These are phyloP conservation scores for Pseudoturritis turrita DNA, from an alignment of 345 rosid species.

Conservation along the genomic window DNA sequence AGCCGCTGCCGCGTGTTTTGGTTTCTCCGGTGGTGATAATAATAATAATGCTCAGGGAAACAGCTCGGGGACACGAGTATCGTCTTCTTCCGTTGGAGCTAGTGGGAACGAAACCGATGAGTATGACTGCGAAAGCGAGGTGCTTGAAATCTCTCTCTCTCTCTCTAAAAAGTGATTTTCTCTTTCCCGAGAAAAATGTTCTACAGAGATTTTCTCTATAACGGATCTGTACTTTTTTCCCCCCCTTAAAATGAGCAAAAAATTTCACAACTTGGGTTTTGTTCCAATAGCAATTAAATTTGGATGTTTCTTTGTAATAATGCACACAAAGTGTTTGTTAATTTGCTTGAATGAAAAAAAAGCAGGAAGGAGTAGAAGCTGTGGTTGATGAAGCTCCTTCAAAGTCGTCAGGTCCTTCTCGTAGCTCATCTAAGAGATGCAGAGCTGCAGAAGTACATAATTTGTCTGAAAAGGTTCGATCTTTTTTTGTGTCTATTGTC, in stretches of 20 bases:
- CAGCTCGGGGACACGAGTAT: conserved; percentile 26
- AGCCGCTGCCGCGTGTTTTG: conserved; percentile 7
- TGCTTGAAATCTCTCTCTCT: conserved; percentile 6
- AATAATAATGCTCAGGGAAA: conserved; percentile 17
- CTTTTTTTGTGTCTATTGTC: background rate
- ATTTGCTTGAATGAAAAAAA: background rate
- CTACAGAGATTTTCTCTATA: background rate
- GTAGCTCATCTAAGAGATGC: conserved; percentile 77
- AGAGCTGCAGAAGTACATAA: conserved; percentile 98
- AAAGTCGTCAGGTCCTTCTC: conserved; percentile 44
- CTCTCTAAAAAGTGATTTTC: background rate
- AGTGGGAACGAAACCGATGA: conserved; percentile 64
- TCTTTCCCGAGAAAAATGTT: conserved; percentile 10
- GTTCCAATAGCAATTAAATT: no score
- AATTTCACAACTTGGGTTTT: no score
- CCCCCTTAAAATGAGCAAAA: background rate
- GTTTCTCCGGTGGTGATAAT: conserved; percentile 29
- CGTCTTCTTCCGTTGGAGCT: conserved; percentile 49
- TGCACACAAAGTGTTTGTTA: background rate
- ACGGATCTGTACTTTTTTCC: conserved; percentile 17
- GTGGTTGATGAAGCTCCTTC: conserved; percentile 45
- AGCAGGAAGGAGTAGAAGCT: conserved; percentile 66
- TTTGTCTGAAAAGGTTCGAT: conserved; percentile 82
- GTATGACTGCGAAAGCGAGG: conserved; percentile 86
- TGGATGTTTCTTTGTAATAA: background rate